These are phyloP conservation scores for Syncephalastrum contaminatum DNA, from an alignment of 371 early-diverging fungal genomes.

Conservation along the genomic window DNA sequence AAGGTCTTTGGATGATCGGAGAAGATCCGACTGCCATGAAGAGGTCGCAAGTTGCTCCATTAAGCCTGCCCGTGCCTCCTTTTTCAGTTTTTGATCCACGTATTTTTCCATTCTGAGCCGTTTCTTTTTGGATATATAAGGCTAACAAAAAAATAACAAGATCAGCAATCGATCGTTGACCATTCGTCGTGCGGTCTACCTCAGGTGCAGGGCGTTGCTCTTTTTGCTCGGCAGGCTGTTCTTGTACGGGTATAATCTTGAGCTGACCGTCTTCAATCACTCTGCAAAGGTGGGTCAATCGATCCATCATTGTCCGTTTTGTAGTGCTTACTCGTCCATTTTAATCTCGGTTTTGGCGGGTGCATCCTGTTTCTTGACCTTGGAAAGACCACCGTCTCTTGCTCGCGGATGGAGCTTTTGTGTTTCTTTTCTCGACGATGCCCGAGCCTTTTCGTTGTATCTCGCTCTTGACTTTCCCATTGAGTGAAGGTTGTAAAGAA, in stretches of 20 bases:
- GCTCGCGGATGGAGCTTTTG: constrained; percentile 50
- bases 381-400: constrained; percentile 48
- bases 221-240: constrained; percentile 5
- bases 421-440: constrained; percentile 42
- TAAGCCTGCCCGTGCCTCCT: constrained; percentile 83
- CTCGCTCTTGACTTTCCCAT: constrained; percentile 62
- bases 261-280: constrained; percentile 17
- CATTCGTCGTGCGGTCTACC: constrained; percentile 6
- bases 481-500: constrained; percentile 11
- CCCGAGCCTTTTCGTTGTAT: constrained; percentile 59
- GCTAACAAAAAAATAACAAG: constrained; percentile 4
- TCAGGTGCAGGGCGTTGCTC: constrained; percentile 9
- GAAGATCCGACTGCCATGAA: constrained; percentile 68
- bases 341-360: background rate
- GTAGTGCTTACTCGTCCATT: no score
- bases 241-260: constrained; percentile 37
- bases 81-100: constrained; percentile 92
- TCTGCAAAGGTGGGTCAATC: background rate
- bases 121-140: constrained; percentile 71
- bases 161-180: background rate
- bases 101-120: constrained; percentile 80
- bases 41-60: constrained; percentile 78
- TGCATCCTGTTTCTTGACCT: constrained; percentile 3
- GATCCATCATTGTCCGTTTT: background rate
- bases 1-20: constrained; percentile 79